Base-by-base conservation (phyloP, 768 basidiomycete genomes). In the Hygrophoropsis aurantiaca region DNA sequence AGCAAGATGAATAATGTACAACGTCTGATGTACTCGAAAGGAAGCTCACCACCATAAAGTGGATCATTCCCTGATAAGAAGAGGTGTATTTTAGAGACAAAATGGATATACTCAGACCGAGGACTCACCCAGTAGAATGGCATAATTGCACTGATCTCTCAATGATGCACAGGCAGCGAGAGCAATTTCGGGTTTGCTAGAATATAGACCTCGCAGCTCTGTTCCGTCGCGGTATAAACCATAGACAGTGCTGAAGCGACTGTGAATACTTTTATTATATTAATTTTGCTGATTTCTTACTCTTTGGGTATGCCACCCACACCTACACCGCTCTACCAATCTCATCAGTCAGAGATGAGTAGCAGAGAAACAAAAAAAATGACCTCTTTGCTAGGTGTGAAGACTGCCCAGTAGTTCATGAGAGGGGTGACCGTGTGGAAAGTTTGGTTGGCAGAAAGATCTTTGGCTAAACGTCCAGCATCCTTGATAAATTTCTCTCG, bases 391-490 rank as follows among this genome's bases (percentile, higher is more conserved):
- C 88, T 90, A 1, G 88, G 81, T 16, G 84, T 72, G 53, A 87
- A 90, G 0, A 84, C 85, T 5, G 84, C 87, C 85, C 86, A 91
- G 53, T 90, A 87, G 58, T 90, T 90, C 53, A 90, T 66, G 38
- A 90, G 67, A 3, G 87, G 86, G 54, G 78, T 79, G 16, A 91
- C 87, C 0, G 85, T 82, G 51, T 83, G 74, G 61, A 89, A 90
- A 0, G 88, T 89, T 53, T 87, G 83, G 57, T 88, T 88, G 23
- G 74, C 65, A 2, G 87, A 82, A 26, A 90, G 72, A 58, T 87
- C 88, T 37, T 75, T 59, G 0, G 85, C 88, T 9, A 90, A 78
- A 23, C 83, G 74, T 42, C 62, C 61, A 3, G 86, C 85, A 54
- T 90, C 88, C 30, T 72, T 61, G 35, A 89, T 48, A 55, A 90